Evolutionary conservation across 228 moss, liverwort and hornwort genomes (phyloP), one percentile per base, ranked within the genome.

Genomic region (Sphagnum fallax): DNA sequence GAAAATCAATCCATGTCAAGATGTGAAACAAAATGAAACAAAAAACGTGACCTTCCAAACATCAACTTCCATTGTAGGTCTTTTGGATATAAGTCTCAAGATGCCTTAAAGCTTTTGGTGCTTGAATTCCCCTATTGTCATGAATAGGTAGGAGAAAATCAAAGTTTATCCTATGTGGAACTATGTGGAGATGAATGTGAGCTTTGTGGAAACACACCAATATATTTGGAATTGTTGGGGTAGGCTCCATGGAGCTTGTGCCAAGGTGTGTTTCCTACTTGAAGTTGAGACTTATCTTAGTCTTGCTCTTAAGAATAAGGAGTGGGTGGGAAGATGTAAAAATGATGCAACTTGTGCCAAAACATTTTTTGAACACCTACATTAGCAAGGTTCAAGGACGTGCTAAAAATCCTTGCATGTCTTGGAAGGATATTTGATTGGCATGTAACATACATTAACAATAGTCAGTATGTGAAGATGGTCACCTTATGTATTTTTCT

Each of bases 271-370:
- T 58, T 48, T 72, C 7, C 52, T 72, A n/a, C 49, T 66, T 12
- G 65, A 66, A 13, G 72, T 65, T 52, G 47, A 65, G 55, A 65
- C 65, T 0, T 49, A 65, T 48, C 58, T 66, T 58, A 57, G 48
- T 18, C 65, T 65, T 49, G 72, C 72, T 15, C 64, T 72, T 14
- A 55, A 49, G 53, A 66, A 72, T 60, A 65, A 49, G 32, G 72
- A 72, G 65, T 72, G 72, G 72, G 55, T 50, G 14, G 60, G 65
- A 6, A 47, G 57, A 6, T 65, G 14, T 57, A n/a, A 58, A 49
- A 65, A 72, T 11, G 65, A 65, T 8, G 72, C 72, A 11, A 53
- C 16, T 16, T 65, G 58, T 50, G 72, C 65, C 11, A 48, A 66
- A 60, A 16, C 72, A 8, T 18, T 72, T 48, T 53, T 72, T n/a